Base-by-base conservation (phyloP, 2,329 filamentous ascomycete genomes). In the Chaetomiaceae sp. region DNA sequence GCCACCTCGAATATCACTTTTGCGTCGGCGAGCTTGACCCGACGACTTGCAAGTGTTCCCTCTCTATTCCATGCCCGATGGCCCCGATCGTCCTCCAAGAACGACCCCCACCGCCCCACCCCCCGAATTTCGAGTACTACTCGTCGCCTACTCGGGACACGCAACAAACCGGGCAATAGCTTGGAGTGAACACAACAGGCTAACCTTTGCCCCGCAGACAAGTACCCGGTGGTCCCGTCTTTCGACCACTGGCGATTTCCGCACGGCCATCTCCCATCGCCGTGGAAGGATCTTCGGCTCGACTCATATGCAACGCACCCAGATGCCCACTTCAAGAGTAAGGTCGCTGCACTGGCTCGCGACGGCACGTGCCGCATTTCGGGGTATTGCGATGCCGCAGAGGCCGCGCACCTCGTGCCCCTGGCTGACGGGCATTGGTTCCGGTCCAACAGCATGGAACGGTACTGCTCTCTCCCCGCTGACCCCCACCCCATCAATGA, bases 401-500 rank as follows among this genome's bases (percentile, higher is more conserved):
- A 51, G 41, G 32, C 18, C 25, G 54, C 54, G n/a, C 54, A 56
- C 30, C 50, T 56, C 18, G 45, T 56, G 9, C 54, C 54, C 5
- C 8, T 34, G 6, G 34, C 10, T n/a, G 40, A 46, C 18, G 14
- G 50, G 21, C 32, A 32, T 34, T 53, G 46, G 54, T 56, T 53
- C 25, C n/a, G 13, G 16, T 53, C 45, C 9, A 53, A 56, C 43
- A 13, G 25, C 9, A 62, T 58, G 29, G 61, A 64, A 37, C 55
- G 51, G 11, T 82, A 60, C 34, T 42, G 38, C 38, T 25, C 7
- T 42, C 23, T 29, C 21, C 38, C 21, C 2, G 10, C 27, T 0
- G 27, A 30, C 1, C 25, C n/a, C 25, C 25, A 30, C n/a, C 25
- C 41, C n/a, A 43, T 43, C 41, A 43, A 32, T n/a, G 41, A 43